Evolutionary conservation across 192 early-diverging fungal genomes (phyloP), one percentile per base, ranked within the genome.

Genomic region (Thoreauomyces humboldtii): DNA sequence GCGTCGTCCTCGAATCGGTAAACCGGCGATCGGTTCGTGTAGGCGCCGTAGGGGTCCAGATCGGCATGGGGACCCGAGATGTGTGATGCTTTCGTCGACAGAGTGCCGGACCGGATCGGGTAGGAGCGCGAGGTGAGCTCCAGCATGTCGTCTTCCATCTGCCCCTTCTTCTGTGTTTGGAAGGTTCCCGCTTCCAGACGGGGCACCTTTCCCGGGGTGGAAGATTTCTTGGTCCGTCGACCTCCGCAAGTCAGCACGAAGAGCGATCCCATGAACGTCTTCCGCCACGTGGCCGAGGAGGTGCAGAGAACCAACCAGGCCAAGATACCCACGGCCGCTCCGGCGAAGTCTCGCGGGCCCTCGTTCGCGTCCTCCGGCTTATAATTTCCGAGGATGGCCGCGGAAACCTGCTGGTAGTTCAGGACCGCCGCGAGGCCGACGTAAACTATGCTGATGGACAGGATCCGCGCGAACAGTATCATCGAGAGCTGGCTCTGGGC

Each of bases 221-320:
- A 3, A 27, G 50, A 52, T 52, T 27, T 41, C 38, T n/a, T 12
- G n/a, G n/a, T n/a, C n/a, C n/a, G n/a, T n/a, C 25, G 21, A 29
- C 50, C 29, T 19, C 56, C 34, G 36, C 34, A 35, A 15, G 38
- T 22, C 19, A 37, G 35, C 19, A 15, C 4, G 17, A 25, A 41
- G 0, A 59, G 34, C 6, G 38, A 25, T 34, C 62, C 62, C 4
- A 36, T 7, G 7, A 37, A n/a, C 15, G 62, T 64, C 19, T 54
- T 35, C 33, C 25, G 35, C 62, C 62, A 64, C 38, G 62, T 64
- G 5, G 62, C 62, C 36, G 31, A 38, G 21, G 48, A 55, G 6
- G 62, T 64, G 27, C 62, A 64, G 11, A 64, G 50, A 21, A 64
- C 44, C 35, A 64, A 52, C 62, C 62, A 64, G 7, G 28, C 62